Percentiles rank a stretch among this genome's conserved stretches.
phyloP scores from a whole-genome alignment of 306 rosid genomes.

The Echinosophora koreensis region DNA sequence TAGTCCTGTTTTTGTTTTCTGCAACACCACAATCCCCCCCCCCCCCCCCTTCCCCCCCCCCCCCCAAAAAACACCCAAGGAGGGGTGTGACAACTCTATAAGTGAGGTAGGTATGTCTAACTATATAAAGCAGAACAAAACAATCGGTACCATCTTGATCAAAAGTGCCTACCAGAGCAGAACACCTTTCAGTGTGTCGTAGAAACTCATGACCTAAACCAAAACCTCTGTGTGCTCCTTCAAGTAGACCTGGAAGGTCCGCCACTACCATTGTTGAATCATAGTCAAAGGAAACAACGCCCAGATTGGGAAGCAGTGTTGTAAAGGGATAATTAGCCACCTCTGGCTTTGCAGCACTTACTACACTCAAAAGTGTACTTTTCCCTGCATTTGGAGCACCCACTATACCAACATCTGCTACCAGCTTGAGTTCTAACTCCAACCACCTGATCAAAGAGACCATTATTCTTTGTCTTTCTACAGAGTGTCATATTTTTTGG shows the following conservation, averaged over 20 bases:
- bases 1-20: slow-evolving; percentile 7
- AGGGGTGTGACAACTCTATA: slow-evolving; percentile 21
- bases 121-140: slow-evolving; percentile 27
- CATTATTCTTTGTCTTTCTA: slow-evolving; percentile 41
- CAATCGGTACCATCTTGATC: slow-evolving; percentile 21
- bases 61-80: background rate
- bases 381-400: slow-evolving; percentile 99
- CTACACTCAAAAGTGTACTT: slow-evolving; percentile 92
- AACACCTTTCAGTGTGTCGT: slow-evolving; percentile 95
- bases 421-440: slow-evolving; percentile 94
- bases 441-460: slow-evolving; percentile 80
- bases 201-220: slow-evolving; percentile 98
- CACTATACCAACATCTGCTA: slow-evolving; percentile 96
- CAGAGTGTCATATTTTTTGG: background rate
- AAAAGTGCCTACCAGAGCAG: slow-evolving; percentile 74
- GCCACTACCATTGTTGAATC: slow-evolving; percentile 94
- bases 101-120: slow-evolving; percentile 31
- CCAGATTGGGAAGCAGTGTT: slow-evolving; percentile 93
- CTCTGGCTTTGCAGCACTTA: slow-evolving; percentile 92
- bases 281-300: slow-evolving; percentile 93
- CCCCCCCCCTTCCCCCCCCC: background rate
- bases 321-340: slow-evolving; percentile 97
- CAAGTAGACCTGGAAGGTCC: slow-evolving; percentile 97
- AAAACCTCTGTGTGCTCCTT: slow-evolving; percentile 97
- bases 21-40: too few species aligned